A percentile compares a stretch with the other conserved stretches of the same genome.
Evolutionary conservation across 176 grass and related monocot genomes (phyloP).

Genomic region (Leersia perrieri): DNA sequence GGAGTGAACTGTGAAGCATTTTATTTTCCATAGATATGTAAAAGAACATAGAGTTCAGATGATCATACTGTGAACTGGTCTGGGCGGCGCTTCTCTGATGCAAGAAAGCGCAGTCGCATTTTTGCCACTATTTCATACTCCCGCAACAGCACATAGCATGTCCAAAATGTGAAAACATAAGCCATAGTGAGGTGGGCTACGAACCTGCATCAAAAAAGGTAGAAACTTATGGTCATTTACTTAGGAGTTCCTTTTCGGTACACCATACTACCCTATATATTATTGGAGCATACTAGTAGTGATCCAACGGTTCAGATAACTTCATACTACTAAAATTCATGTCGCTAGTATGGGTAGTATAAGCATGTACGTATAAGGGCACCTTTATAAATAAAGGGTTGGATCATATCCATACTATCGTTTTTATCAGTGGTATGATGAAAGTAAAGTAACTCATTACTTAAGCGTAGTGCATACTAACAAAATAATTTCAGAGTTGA

Average conservation of each 20-base stretch:
- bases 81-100: conserved; percentile 81
- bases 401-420: too few species aligned
- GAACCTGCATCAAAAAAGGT: conserved; percentile 62
- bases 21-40: background rate
- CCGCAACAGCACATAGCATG: conserved; percentile 76
- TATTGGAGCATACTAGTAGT: too few species aligned
- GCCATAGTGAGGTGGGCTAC: conserved; percentile 72
- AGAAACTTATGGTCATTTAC: background rate
- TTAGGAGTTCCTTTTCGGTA: too few species aligned
- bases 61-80: conserved; percentile 93
- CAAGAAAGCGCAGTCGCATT: conserved; percentile 92
- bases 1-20: background rate
- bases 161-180: conserved; percentile 98
- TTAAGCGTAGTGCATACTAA: background rate
- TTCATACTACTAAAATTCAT: too few species aligned
- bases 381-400: too few species aligned
- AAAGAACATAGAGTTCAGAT: conserved; percentile 2
- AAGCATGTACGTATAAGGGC: too few species aligned
- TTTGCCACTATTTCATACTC: conserved; percentile 81
- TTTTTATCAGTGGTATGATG: too few species aligned
- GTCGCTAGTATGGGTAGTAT: too few species aligned
- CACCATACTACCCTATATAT: too few species aligned
- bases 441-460: too few species aligned
- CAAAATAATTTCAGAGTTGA: conserved; percentile 21
- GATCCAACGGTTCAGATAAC: too few species aligned